Evolutionary conservation across 2,329 filamentous ascomycete genomes (phyloP).

Genomic region (Teratosphaeria nubilosa): DNA sequence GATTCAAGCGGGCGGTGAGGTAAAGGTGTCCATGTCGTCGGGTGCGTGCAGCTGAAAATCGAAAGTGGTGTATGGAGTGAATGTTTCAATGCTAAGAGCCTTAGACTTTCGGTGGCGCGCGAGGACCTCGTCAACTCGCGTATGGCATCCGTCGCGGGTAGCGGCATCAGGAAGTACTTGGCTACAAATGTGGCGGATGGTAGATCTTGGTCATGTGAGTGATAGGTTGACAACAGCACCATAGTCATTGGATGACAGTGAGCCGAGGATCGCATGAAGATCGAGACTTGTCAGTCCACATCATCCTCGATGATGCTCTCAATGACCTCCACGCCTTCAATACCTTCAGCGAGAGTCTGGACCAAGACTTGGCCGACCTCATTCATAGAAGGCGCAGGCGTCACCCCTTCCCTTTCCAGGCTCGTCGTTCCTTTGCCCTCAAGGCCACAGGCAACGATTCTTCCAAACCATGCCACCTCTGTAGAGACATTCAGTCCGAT

Average conservation of each 20-base stretch:
- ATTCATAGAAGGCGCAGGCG: slow-evolving; percentile 23
- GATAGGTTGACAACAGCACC: neutral
- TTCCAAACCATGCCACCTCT: slow-evolving; percentile 52
- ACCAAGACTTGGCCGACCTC: slow-evolving; percentile 33
- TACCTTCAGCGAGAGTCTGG: slow-evolving; percentile 24
- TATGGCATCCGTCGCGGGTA: neutral
- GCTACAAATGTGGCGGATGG: neutral
- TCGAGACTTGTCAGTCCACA: neutral
- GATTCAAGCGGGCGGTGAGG: neutral
- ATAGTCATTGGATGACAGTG: neutral
- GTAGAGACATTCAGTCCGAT: slow-evolving; percentile 69
- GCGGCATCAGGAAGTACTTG: neutral
- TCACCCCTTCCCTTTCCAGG: slow-evolving; percentile 47
- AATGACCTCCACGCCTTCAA: neutral
- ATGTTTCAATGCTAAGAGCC: neutral
- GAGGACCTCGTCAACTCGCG: neutral
- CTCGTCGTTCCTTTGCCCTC: slow-evolving; percentile 71
- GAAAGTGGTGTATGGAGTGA: neutral
- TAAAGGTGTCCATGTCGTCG: neutral
- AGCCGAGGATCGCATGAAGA: neutral
- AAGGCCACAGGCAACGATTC: slow-evolving; percentile 86
- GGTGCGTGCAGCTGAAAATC: neutral
- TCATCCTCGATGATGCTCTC: neutral
- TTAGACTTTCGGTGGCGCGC: neutral
- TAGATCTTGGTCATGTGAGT: neutral